Conservation (phyloP, 352 stramenopile genomes). For the Globisporangium acanthophoron region DNA sequence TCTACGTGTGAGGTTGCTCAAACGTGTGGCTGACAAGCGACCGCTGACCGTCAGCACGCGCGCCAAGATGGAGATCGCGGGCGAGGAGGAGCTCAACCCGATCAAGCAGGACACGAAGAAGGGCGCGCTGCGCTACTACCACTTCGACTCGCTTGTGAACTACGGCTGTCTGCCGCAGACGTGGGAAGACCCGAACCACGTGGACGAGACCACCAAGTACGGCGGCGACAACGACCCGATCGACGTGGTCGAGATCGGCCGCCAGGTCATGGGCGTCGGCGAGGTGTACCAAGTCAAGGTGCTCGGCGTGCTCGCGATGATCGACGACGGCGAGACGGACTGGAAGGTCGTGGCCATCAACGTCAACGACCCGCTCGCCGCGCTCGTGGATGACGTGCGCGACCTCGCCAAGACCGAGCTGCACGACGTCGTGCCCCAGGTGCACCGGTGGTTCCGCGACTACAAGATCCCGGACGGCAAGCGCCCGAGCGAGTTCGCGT, state of each 20-base stretch:
- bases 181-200: constrained; percentile 97
- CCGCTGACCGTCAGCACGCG: constrained; percentile 23
- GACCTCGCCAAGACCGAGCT: constrained; percentile 72
- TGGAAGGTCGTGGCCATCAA: constrained; percentile 99
- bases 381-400: constrained; percentile 92
- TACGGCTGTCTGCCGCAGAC: constrained; percentile 99
- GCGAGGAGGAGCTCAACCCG: constrained; percentile 88
- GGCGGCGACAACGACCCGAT: constrained; percentile 98
- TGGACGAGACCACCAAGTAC: constrained; percentile 90
- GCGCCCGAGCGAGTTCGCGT: constrained; percentile 97
- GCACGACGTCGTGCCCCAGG: constrained; percentile 57
- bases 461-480: constrained; percentile 99
- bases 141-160: constrained; percentile 90
- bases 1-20: neutral
- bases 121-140: constrained; percentile 90
- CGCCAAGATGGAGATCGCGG: constrained; percentile 94
- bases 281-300: constrained; percentile 96
- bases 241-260: constrained; percentile 98
- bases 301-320: constrained; percentile 98
- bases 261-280: constrained; percentile 82
- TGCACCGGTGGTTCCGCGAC: constrained; percentile 97
- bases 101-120: constrained; percentile 99
- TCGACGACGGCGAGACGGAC: constrained; percentile 99
- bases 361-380: constrained; percentile 93
- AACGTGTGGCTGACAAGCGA: neutral